phyloP scores from a whole-genome alignment of 768 basidiomycete species.

The Tephrocybe rancida region DNA sequence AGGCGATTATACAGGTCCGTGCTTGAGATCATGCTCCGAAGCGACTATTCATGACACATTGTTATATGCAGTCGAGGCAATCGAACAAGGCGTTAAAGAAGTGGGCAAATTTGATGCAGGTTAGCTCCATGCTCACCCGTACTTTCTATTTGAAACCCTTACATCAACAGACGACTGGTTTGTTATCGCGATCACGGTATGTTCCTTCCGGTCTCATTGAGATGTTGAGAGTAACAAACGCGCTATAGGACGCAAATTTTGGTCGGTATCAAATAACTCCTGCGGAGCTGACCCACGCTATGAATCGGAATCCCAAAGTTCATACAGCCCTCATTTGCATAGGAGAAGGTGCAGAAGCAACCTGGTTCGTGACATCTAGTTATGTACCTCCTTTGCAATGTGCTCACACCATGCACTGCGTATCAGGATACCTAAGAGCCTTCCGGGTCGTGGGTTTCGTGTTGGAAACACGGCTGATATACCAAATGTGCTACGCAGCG shows the following conservation, averaged over 20 bases:
- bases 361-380: conserved; percentile 45
- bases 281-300: conserved; percentile 56
- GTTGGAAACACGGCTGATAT: conserved; percentile 66
- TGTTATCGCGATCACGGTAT: conserved; percentile 65
- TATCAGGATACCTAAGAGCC: conserved; percentile 59
- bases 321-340: conserved; percentile 70
- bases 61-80: conserved; percentile 63
- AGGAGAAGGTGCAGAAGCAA: conserved; percentile 66
- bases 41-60: conserved; percentile 6
- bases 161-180: conserved; percentile 61
- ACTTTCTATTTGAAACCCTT: background rate
- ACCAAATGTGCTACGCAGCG: conserved; percentile 62
- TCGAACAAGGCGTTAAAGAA: conserved; percentile 61
- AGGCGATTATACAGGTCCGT: conserved; percentile 63
- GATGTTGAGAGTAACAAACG: background rate
- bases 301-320: conserved; percentile 65
- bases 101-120: conserved; percentile 66
- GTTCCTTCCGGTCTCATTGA: background rate
- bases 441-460: conserved; percentile 62
- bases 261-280: conserved; percentile 61
- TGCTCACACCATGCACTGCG: background rate
- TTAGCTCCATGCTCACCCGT: conserved; percentile 20
- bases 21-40: background rate
- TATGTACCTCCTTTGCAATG: background rate
- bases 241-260: conserved; percentile 61